Conservation (phyloP, 1,284 basidiomycete species). For the Fereydounia khargensis region DNA sequence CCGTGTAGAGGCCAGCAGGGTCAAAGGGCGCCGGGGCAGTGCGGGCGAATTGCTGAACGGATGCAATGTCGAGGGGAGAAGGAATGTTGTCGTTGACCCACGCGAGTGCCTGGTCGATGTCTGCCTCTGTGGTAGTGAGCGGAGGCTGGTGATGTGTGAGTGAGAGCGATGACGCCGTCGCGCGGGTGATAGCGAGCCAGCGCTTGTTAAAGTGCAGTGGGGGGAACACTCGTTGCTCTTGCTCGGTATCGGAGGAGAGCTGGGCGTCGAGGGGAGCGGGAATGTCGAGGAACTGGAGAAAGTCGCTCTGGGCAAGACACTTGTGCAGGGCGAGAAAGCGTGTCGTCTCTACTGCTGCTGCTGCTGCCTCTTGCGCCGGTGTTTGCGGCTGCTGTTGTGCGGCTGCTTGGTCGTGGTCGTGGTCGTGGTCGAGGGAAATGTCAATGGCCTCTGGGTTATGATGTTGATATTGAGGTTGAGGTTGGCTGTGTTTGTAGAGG, state of each 20-base stretch:
- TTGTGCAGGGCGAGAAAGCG: constrained; percentile 91
- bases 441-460: constrained; percentile 32
- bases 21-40: constrained; percentile 60
- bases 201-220: constrained; percentile 68
- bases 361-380: neutral
- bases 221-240: constrained; percentile 28
- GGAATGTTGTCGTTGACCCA: constrained; percentile 66
- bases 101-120: constrained; percentile 58
- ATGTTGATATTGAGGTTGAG: neutral
- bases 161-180: constrained; percentile 72
- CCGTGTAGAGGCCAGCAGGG: constrained; percentile 55
- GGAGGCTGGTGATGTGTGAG: constrained; percentile 61
- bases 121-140: constrained; percentile 64
- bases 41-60: constrained; percentile 34
- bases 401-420: constrained; percentile 5
- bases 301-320: constrained; percentile 76
- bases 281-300: constrained; percentile 62
- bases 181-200: constrained; percentile 91
- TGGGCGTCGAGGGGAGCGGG: constrained; percentile 15
- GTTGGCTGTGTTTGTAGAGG: constrained; percentile 7
- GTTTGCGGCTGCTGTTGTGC: neutral
- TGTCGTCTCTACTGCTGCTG: constrained; percentile 60
- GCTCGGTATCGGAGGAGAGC: constrained; percentile 3
- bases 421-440: constrained; percentile 25
- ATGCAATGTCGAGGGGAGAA: constrained; percentile 61